These are phyloP conservation scores for Drechmeria coniospora DNA, from an alignment of 2,329 filamentous ascomycete genomes.

Conservation along the genomic window DNA sequence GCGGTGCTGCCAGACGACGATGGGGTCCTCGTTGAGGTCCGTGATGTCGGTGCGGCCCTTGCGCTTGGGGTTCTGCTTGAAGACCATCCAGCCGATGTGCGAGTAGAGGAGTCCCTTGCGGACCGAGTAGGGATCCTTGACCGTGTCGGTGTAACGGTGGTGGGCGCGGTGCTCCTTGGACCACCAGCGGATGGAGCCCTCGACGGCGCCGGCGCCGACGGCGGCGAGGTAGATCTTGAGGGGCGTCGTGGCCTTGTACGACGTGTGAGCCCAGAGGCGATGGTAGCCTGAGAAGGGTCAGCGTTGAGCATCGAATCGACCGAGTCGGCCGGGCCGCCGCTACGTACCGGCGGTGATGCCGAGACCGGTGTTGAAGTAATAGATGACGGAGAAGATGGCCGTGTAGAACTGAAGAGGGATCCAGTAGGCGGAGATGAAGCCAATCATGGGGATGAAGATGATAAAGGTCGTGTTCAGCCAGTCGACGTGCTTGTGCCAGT, in stretches of 20 bases:
- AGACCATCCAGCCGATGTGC: slow-evolving; percentile 72
- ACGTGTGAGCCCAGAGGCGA: slow-evolving; percentile 73
- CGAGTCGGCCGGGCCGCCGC: too few relatives aligned
- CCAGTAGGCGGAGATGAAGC: slow-evolving; percentile 62
- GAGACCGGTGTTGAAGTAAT: slow-evolving; percentile 74
- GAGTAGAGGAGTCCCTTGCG: slow-evolving; percentile 77
- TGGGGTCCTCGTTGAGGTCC: slow-evolving; percentile 71
- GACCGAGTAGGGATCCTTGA: slow-evolving; percentile 83
- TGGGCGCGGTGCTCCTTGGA: slow-evolving; percentile 74
- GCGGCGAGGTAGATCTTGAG: slow-evolving; percentile 72
- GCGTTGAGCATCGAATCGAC: not conserved
- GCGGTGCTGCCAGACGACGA: slow-evolving; percentile 78
- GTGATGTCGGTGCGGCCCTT: slow-evolving; percentile 80
- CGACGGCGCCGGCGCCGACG: slow-evolving; percentile 66
- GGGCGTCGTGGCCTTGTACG: slow-evolving; percentile 62
- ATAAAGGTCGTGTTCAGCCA: slow-evolving; percentile 83
- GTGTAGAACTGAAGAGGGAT: slow-evolving; percentile 60
- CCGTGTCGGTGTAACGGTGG: slow-evolving; percentile 83
- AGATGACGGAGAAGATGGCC: slow-evolving; percentile 54
- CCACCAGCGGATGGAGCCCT: slow-evolving; percentile 85
- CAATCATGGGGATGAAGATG: slow-evolving; percentile 58
- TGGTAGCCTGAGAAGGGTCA: slow-evolving; percentile 24
- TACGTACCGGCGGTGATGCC: slow-evolving; percentile 60
- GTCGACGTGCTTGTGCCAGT: slow-evolving; percentile 89
- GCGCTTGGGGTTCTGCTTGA: slow-evolving; percentile 85